A percentile compares a stretch with the other conserved stretches of the same genome.
phyloP scores from a whole-genome alignment of 192 early-diverging fungal genomes.

The Geranomyces michiganensis region DNA sequence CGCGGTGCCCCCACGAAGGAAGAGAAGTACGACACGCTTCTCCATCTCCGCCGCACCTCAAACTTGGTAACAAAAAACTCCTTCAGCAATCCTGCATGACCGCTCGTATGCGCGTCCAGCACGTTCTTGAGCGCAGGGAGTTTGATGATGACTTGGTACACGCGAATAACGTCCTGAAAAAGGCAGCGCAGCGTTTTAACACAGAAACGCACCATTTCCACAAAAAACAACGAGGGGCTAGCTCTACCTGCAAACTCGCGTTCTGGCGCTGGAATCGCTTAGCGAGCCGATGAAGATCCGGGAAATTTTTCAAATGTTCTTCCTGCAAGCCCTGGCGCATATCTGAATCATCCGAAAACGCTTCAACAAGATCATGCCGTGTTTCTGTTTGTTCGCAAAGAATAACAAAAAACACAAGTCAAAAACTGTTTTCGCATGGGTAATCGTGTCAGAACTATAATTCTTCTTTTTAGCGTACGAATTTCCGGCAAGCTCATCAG shows the following conservation, averaged over 20 bases:
- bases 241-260: conserved; percentile 64
- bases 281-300: conserved; percentile 87
- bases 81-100: conserved; percentile 52
- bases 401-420: no score
- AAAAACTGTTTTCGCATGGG: no score
- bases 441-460: no score
- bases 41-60: not conserved
- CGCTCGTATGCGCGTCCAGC: conserved; percentile 53
- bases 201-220: no score
- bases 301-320: conserved; percentile 77
- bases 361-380: conserved; percentile 74
- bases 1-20: not conserved
- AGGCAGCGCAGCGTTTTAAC: conserved; percentile 36
- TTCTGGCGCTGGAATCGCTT: conserved; percentile 80
- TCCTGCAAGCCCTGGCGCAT: conserved; percentile 65
- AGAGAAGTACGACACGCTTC: not conserved
- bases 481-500: conserved; percentile 74
- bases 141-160: conserved; percentile 81
- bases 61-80: conserved; percentile 57
- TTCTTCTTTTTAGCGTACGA: conserved; percentile 50
- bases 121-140: conserved; percentile 67
- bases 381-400: conserved; percentile 42
- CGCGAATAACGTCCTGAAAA: conserved; percentile 73
- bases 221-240: no score
- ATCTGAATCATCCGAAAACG: conserved; percentile 66